These are phyloP conservation scores for Zizania palustris DNA, from an alignment of 202 grass and related monocot genomes.

Conservation along the genomic window DNA sequence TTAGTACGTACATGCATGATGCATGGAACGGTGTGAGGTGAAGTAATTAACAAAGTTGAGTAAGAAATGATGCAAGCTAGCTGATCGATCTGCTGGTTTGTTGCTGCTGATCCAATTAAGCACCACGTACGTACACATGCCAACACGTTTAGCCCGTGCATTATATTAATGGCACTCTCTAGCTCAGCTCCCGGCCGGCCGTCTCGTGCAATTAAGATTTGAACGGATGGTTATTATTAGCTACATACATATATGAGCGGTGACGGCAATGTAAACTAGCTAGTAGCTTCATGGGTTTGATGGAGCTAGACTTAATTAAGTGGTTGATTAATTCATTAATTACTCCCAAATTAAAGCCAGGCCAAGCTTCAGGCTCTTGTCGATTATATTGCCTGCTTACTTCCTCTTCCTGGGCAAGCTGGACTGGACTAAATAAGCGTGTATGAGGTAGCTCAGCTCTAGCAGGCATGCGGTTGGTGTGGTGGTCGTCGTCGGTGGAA, in stretches of 20 bases:
- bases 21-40: no score
- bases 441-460: no score
- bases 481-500: background rate
- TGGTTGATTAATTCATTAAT: background rate
- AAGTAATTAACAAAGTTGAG: no score
- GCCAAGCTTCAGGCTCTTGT: background rate
- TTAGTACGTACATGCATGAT: no score
- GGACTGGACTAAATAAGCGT: background rate
- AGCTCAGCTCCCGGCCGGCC: no score
- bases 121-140: background rate
- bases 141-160: slow-evolving; percentile 1
- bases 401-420: background rate
- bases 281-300: background rate
- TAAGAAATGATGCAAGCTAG: no score
- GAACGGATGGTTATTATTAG: background rate
- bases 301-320: background rate
- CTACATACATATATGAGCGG: background rate
- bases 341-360: background rate
- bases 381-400: no score
- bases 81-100: no score
- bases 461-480: no score
- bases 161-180: background rate
- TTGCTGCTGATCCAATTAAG: background rate
- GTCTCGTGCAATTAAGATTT: background rate
- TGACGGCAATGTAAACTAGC: background rate